A percentile compares a stretch with the other conserved stretches of the same genome.
Conservation (phyloP, 2,329 filamentous ascomycete species). For the Uncinocarpus reesii region DNA sequence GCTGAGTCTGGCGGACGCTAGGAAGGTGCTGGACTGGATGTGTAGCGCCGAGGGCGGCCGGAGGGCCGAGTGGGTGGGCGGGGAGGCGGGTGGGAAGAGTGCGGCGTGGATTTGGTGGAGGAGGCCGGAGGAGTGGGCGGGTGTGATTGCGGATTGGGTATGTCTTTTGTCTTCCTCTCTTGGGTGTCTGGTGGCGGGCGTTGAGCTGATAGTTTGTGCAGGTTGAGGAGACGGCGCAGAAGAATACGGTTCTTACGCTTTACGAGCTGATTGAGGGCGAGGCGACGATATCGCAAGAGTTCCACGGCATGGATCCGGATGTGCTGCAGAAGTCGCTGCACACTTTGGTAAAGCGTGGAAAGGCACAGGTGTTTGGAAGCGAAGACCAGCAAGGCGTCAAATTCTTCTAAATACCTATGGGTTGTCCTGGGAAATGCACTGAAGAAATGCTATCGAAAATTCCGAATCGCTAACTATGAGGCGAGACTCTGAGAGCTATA, state of each 20-base stretch:
- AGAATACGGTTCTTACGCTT: conserved; percentile 76
- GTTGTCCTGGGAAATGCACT: not conserved
- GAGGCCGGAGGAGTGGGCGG: conserved; percentile 83
- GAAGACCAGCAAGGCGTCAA: conserved; percentile 88
- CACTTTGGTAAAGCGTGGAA: conserved; percentile 77
- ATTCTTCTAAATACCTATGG: conserved; percentile 58
- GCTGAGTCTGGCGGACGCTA: conserved; percentile 44
- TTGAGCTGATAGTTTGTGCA: conserved; percentile 17
- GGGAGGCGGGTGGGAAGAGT: conserved; percentile 38
- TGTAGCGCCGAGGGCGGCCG: conserved; percentile 41
- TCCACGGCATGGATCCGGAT: conserved; percentile 78
- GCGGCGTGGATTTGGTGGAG: conserved; percentile 73
- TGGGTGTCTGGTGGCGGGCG: conserved; percentile 21
- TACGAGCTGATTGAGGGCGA: conserved; percentile 91
- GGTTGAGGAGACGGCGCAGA: conserved; percentile 77
- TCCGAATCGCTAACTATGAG: not conserved
- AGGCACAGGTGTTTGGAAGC: conserved; percentile 83
- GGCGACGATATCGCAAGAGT: conserved; percentile 60
- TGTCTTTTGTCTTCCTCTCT: not conserved
- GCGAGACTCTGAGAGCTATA: not conserved
- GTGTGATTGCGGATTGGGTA: conserved; percentile 61
- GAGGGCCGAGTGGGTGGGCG: conserved; percentile 50
- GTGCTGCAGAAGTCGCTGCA: conserved; percentile 68
- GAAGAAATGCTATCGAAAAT: not conserved
- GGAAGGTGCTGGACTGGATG: conserved; percentile 49